phyloP scores from a whole-genome alignment of 1,139 yeast genomes.

The Schwanniomyces etchellsii region DNA sequence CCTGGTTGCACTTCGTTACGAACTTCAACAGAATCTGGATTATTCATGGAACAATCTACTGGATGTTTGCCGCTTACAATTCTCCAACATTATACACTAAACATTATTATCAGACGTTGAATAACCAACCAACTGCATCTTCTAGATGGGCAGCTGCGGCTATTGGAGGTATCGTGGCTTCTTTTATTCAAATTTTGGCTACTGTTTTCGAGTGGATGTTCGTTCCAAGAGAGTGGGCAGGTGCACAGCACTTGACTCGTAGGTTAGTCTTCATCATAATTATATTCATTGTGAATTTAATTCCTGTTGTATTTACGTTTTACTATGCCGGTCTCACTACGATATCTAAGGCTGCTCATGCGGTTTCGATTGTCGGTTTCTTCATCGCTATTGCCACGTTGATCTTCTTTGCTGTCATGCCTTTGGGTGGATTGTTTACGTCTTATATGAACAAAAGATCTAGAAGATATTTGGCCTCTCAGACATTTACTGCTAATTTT shows the following conservation, averaged over 20 bases:
- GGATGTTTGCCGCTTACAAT: slow-evolving; percentile 94
- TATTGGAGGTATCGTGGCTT: slow-evolving; percentile 87
- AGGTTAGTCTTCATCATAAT: slow-evolving; percentile 71
- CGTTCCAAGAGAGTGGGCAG: slow-evolving; percentile 98
- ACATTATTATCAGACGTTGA: slow-evolving; percentile 74
- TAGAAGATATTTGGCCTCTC: slow-evolving; percentile 88
- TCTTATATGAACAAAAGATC: slow-evolving; percentile 86
- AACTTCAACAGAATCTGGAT: slow-evolving; percentile 98
- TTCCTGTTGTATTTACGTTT: slow-evolving; percentile 82
- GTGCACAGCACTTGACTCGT: slow-evolving; percentile 94
- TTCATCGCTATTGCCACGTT: slow-evolving; percentile 82
- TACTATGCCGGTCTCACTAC: slow-evolving; percentile 70
- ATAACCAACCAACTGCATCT: slow-evolving; percentile 82
- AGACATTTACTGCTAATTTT: slow-evolving; percentile 92
- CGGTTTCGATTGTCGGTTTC: slow-evolving; percentile 84
- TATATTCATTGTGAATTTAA: slow-evolving; percentile 68
- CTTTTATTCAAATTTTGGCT: slow-evolving; percentile 75
- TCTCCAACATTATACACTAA: slow-evolving; percentile 88
- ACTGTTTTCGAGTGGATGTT: slow-evolving; percentile 92
- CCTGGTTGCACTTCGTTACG: slow-evolving; percentile 95
- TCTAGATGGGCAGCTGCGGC: slow-evolving; percentile 92
- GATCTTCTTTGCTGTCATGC: slow-evolving; percentile 88
- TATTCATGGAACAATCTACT: slow-evolving; percentile 80
- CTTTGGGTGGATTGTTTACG: slow-evolving; percentile 94
- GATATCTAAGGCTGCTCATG: slow-evolving; percentile 69